phyloP scores from a whole-genome alignment of 768 basidiomycete species.

The Pleurotus platypus region DNA sequence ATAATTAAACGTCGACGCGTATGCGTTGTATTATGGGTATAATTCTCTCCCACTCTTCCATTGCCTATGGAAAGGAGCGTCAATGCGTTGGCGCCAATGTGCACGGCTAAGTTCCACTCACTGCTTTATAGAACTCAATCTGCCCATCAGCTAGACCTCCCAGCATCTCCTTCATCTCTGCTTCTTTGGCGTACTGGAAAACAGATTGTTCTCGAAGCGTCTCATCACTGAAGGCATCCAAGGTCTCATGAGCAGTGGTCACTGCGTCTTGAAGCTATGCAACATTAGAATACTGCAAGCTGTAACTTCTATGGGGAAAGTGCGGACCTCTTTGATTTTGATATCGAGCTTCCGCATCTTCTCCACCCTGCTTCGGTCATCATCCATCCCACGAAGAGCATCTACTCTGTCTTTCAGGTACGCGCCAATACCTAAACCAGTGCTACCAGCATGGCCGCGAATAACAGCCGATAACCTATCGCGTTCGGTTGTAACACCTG shows the following conservation, averaged over 20 bases:
- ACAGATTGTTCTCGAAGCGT: conserved; percentile 86
- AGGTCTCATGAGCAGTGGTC: conserved; percentile 90
- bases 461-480: conserved; percentile 89
- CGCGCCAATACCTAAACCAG: conserved; percentile 78
- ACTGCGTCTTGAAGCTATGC: conserved; percentile 92
- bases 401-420: conserved; percentile 94
- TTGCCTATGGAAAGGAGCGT: conserved; percentile 46
- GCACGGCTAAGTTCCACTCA: conserved; percentile 22
- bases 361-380: conserved; percentile 89
- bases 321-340: conserved; percentile 90
- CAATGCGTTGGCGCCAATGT: neutral
- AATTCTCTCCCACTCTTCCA: conserved; percentile 97
- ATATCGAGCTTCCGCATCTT: conserved; percentile 89
- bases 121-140: conserved; percentile 90
- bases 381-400: conserved; percentile 86
- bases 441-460: conserved; percentile 83
- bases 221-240: conserved; percentile 94
- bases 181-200: conserved; percentile 88
- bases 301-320: neutral
- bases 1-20: conserved; percentile 77
- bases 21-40: conserved; percentile 93
- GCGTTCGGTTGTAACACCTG: conserved; percentile 88
- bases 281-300: neutral
- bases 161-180: conserved; percentile 97
- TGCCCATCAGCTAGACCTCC: conserved; percentile 89